Evolutionary conservation across 1,284 basidiomycete species (phyloP).

Genomic region (Cutaneotrichosporon cutaneum): DNA sequence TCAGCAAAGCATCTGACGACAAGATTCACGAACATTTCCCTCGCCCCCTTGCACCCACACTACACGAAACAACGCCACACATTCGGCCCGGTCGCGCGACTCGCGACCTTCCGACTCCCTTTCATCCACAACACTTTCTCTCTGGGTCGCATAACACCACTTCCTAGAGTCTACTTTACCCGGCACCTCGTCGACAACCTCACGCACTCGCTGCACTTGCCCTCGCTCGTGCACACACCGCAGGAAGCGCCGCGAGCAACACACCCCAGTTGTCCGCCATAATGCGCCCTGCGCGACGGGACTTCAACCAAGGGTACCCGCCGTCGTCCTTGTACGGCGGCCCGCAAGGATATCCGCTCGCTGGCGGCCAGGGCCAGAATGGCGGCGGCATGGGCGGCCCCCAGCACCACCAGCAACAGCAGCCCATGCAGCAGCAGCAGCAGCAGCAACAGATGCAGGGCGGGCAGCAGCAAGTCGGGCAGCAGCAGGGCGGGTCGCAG

Average conservation of each 20-base stretch:
- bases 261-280: conserved; percentile 9
- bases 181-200: not conserved
- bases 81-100: conserved; percentile 7
- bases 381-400: conserved; percentile 18
- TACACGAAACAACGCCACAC: not conserved
- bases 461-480: conserved; percentile 13
- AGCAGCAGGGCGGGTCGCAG: conserved; percentile 18
- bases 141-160: not conserved
- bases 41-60: not conserved
- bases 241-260: conserved; percentile 1
- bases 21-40: not conserved
- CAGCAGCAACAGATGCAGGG: conserved; percentile 13
- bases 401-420: conserved; percentile 8
- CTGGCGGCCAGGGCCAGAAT: conserved; percentile 18
- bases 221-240: not conserved
- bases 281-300: conserved; percentile 18
- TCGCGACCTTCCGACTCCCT: not conserved
- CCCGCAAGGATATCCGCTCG: conserved; percentile 10
- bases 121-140: not conserved
- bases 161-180: not conserved
- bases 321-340: conserved; percentile 18
- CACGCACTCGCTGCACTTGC: not conserved
- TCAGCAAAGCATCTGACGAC: conserved; percentile 4
- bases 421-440: conserved; percentile 12
- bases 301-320: conserved; percentile 21